Conservation (phyloP, 495 filamentous ascomycete species). For the Penicillium bialowiezense region DNA sequence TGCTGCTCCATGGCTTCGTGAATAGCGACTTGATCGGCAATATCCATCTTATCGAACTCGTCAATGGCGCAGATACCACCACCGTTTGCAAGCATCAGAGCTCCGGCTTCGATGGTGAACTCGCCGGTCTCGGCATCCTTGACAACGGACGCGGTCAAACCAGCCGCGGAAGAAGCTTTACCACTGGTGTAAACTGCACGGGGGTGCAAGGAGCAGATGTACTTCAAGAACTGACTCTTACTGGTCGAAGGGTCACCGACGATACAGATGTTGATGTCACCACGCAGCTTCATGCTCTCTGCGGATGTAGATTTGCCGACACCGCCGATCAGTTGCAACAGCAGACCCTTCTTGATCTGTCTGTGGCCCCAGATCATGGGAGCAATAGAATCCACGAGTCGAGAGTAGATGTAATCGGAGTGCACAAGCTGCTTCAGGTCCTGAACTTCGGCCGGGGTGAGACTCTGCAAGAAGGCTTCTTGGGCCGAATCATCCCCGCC, state of each 20-base stretch:
- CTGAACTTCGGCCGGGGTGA: conserved; percentile 81
- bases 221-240: conserved; percentile 97
- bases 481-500: conserved; percentile 80
- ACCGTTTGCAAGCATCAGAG: conserved; percentile 84
- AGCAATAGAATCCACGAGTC: conserved; percentile 92
- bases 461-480: conserved; percentile 77
- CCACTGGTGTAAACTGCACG: conserved; percentile 97
- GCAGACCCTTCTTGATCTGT: conserved; percentile 94
- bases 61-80: conserved; percentile 95
- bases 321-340: conserved; percentile 90
- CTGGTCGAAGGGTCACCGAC: conserved; percentile 98
- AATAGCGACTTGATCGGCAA: conserved; percentile 95
- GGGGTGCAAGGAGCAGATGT: conserved; percentile 91
- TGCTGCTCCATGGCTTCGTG: conserved; percentile 99
- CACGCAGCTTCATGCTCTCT: conserved; percentile 90
- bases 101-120: conserved; percentile 97
- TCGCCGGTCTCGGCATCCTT: conserved; percentile 98
- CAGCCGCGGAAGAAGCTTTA: conserved; percentile 95
- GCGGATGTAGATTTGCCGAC: conserved; percentile 78
- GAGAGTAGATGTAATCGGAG: conserved; percentile 88
- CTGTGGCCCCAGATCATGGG: conserved; percentile 97
- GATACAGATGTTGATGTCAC: conserved; percentile 98
- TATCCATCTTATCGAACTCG: conserved; percentile 99
- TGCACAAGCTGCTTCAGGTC: conserved; percentile 92
- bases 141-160: conserved; percentile 95